phyloP scores from a whole-genome alignment of 2,329 filamentous ascomycete genomes.

The Xylariaceae sp. region DNA sequence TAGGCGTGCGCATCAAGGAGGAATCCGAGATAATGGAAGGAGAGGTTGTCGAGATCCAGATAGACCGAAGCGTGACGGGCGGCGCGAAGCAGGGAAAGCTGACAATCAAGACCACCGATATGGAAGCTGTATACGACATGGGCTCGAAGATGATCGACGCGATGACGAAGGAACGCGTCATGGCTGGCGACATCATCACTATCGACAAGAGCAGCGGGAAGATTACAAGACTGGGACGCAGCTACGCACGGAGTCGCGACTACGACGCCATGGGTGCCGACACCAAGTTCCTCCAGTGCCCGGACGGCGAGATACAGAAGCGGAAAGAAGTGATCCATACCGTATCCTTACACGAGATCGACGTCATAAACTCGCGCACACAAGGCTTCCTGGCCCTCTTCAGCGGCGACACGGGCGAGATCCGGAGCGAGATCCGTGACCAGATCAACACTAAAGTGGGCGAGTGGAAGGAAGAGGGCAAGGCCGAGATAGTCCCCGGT shows the following conservation, averaged over 20 bases:
- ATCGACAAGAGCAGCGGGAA: slow-evolving; percentile 98
- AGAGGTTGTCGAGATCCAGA: slow-evolving; percentile 97
- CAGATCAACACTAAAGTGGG: slow-evolving; percentile 99
- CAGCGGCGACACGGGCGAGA: slow-evolving; percentile 96
- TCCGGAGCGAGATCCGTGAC: slow-evolving; percentile 91
- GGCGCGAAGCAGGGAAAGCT: slow-evolving; percentile 98
- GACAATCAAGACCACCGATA: slow-evolving; percentile 98
- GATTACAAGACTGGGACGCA: slow-evolving; percentile 93
- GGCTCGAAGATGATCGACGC: slow-evolving; percentile 99
- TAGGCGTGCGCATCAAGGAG: slow-evolving; percentile 96
- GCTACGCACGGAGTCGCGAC: slow-evolving; percentile 89
- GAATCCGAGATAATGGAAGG: slow-evolving; percentile 99
- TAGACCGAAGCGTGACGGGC: slow-evolving; percentile 92
- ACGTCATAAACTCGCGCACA: slow-evolving; percentile 98
- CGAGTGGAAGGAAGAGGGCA: slow-evolving; percentile 99
- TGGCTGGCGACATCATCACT: slow-evolving; percentile 96
- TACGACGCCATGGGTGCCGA: slow-evolving; percentile 99
- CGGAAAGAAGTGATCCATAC: slow-evolving; percentile 96
- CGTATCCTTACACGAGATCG: slow-evolving; percentile 94
- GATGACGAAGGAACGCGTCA: slow-evolving; percentile 98
- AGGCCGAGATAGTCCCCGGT: slow-evolving; percentile 94
- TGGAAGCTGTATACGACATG: slow-evolving; percentile 99
- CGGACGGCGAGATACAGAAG: slow-evolving; percentile 94
- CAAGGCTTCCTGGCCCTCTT: slow-evolving; percentile 97
- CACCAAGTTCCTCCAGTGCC: slow-evolving; percentile 96